Evolutionary conservation across 768 basidiomycete genomes (phyloP).

Genomic region (Mycena maculata): DNA sequence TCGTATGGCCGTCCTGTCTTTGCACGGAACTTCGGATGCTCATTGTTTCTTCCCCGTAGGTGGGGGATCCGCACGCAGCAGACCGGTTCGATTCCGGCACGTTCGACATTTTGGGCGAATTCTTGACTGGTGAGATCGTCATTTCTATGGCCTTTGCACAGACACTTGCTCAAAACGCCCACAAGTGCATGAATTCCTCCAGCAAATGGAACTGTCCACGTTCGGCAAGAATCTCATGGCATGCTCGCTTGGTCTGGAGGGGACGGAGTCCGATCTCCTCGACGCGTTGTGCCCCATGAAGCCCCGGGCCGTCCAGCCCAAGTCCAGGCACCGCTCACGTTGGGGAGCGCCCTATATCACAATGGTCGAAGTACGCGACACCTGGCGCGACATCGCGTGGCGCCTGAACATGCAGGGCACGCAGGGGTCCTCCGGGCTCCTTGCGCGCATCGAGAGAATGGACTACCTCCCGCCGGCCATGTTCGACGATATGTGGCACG

Average conservation of each 20-base stretch:
- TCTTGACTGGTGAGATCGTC: neutral
- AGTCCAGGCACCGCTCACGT: neutral
- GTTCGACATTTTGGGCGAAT: neutral
- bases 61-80: neutral
- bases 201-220: slow-evolving; percentile 6
- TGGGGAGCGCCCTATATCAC: neutral
- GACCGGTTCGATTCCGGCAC: slow-evolving; percentile 5
- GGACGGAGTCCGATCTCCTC: neutral
- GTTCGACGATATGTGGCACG: slow-evolving; percentile 2
- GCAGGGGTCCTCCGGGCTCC: slow-evolving; percentile 1
- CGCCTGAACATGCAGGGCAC: slow-evolving; percentile 7
- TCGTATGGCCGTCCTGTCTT: neutral
- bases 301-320: neutral
- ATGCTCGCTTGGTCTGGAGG: neutral
- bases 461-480: neutral
- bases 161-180: neutral
- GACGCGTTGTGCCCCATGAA: slow-evolving; percentile 1
- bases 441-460: neutral
- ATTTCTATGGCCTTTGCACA: neutral
- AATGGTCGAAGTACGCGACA: neutral
- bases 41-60: neutral
- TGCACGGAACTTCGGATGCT: no score
- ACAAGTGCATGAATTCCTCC: slow-evolving; percentile 7
- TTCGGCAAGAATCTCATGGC: neutral
- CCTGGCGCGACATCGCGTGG: neutral